A percentile compares a stretch with the other conserved stretches of the same genome.
Evolutionary conservation across 139 green algal genomes (phyloP).

Genomic region (Chlamydomonas sp.): DNA sequence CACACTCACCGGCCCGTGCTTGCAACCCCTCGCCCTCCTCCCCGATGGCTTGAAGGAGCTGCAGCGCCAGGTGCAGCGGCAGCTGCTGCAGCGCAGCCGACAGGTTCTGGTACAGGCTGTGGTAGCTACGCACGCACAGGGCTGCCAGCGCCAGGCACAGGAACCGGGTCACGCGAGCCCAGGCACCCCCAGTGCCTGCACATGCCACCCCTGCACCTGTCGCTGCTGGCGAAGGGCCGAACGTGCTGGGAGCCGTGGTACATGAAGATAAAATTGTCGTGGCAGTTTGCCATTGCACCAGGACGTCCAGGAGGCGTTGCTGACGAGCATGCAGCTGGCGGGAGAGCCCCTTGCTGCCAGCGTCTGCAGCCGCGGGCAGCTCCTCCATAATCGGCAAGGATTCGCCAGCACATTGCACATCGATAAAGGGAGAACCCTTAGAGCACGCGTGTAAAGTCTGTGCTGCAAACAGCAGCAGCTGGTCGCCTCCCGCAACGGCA

Average conservation of each 20-base stretch:
- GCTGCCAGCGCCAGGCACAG: constrained; percentile 16
- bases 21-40: constrained; percentile 34
- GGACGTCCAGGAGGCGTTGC: neutral
- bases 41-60: constrained; percentile 12
- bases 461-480: neutral
- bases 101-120: neutral
- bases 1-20: neutral
- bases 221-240: too few species aligned
- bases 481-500: neutral
- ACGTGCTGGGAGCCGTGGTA: too few species aligned
- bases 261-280: too few species aligned
- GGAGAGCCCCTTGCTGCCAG: neutral
- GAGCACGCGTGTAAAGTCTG: constrained; percentile 12
- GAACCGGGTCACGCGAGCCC: neutral
- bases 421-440: constrained; percentile 7
- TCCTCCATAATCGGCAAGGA: neutral
- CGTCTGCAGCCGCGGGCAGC: too few species aligned
- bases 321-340: neutral
- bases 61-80: neutral
- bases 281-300: neutral
- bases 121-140: neutral
- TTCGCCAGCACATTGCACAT: neutral
- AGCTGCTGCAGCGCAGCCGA: constrained; percentile 5
- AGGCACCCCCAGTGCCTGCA: neutral
- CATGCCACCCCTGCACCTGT: too few species aligned